Base-by-base conservation (phyloP, 352 stramenopile genomes). In the Phytophthora pisi region DNA sequence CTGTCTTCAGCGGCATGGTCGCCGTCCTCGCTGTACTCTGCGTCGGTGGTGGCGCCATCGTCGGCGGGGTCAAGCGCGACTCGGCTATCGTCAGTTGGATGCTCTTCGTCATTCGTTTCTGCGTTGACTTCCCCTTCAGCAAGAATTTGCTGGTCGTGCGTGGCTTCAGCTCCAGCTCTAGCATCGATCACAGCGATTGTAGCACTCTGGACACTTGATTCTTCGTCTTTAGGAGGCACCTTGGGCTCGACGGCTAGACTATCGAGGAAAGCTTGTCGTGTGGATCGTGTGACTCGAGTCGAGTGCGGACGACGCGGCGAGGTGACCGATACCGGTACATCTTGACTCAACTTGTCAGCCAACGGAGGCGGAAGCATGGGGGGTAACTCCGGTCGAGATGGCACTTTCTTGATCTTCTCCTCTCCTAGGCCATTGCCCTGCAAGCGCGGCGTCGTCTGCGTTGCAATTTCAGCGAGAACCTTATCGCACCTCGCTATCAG, bases 221-320 rank as follows among this genome's bases (percentile, higher is more conserved):
- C 16, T 42, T 61, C 56, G 3, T 34, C 40, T 15, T 51, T 50
- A 40, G 26, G 31, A 5, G 40, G 30, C 4, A 34, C n/a, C 4
- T 50, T 34, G 3, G 54, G 18, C 13, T 74, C 34, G 42, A n/a
- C 54, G 36, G 67, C 51, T 0, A 74, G 56, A 18, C 26, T 68
- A 2, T 70, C 67, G 11, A 71, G 43, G 13, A 74, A 71, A 53
- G 36, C n/a, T 42, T 74, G 56, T 5, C 67, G 61, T 18, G 67
- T 74, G 18, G 55, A 52, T 31, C 62, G 61, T 8, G 55, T 13
- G 10, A 34, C 56, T 51, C 43, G 61, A 38, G 42, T 53, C 30
- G 67, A 71, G n/a, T 68, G 67, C 51, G 67, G 67, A 2, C 62
- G 67, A 51, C 67, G 62, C 4, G 62, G 67, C 52, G 56, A 54